These are phyloP conservation scores for Daldinia grandis DNA, from an alignment of 495 filamentous ascomycete genomes.

Conservation along the genomic window DNA sequence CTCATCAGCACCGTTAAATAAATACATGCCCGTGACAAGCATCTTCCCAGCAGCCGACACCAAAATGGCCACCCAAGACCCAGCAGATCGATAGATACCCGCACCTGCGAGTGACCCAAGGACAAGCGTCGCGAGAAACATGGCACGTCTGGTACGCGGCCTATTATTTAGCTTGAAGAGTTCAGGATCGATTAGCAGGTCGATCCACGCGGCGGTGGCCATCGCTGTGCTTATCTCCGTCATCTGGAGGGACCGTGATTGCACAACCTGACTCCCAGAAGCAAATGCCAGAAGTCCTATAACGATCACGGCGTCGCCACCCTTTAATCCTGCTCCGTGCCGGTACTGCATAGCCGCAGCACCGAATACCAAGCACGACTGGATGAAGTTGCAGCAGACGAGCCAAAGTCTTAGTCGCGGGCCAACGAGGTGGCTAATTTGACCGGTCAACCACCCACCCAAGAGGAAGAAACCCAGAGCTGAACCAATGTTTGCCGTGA, in stretches of 20 bases:
- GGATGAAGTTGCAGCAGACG: conserved; percentile 59
- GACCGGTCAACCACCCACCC: conserved; percentile 62
- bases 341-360: conserved; percentile 59
- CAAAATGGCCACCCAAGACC: conserved; percentile 53
- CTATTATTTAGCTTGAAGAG: conserved; percentile 57
- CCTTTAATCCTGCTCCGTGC: conserved; percentile 45
- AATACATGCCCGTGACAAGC: conserved; percentile 55
- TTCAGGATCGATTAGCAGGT: conserved; percentile 63
- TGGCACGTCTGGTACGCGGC: conserved; percentile 58
- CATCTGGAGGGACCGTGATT: conserved; percentile 62
- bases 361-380: conserved; percentile 62
- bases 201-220: conserved; percentile 71
- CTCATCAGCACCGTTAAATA: conserved; percentile 53
- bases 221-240: conserved; percentile 73
- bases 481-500: conserved; percentile 60
- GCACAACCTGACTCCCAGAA: conserved; percentile 67
- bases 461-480: conserved; percentile 64
- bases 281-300: conserved; percentile 64
- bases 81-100: conserved; percentile 51
- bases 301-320: conserved; percentile 50
- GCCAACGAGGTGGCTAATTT: conserved; percentile 62
- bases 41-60: conserved; percentile 57
- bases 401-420: conserved; percentile 61
- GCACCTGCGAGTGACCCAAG: conserved; percentile 65
- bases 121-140: conserved; percentile 60